phyloP scores from a whole-genome alignment of 2,329 filamentous ascomycete genomes.

The Sphaceloma murrayae region DNA sequence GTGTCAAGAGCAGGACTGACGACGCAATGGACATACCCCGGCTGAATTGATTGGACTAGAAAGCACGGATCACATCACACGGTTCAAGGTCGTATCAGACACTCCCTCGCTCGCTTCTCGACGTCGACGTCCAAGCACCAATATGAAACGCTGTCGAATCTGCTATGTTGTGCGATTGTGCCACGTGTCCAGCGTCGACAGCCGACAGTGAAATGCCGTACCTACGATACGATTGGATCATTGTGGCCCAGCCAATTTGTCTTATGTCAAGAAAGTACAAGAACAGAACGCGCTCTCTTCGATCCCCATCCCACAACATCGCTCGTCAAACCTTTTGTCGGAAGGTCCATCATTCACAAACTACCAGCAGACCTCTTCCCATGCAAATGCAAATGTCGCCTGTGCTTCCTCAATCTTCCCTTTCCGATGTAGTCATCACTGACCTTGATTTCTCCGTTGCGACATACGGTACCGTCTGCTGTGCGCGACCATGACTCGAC shows the following conservation, averaged over 20 bases:
- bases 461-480: conserved; percentile 37
- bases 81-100: not conserved
- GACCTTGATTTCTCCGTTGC: conserved; percentile 31
- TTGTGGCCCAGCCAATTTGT: too few species aligned
- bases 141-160: too few species aligned
- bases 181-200: too few species aligned
- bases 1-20: conserved; percentile 9
- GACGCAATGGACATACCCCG: conserved; percentile 13
- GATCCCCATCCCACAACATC: too few species aligned
- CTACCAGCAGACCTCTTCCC: not conserved
- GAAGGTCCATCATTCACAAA: too few species aligned
- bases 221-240: too few species aligned
- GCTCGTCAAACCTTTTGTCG: too few species aligned
- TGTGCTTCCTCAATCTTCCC: not conserved
- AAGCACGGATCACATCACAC: conserved; percentile 8
- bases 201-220: too few species aligned
- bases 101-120: conserved; percentile 3
- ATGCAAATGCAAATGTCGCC: conserved; percentile 2
- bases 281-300: too few species aligned
- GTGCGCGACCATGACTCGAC: conserved; percentile 33
- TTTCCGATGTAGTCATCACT: conserved; percentile 8
- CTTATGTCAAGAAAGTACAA: too few species aligned
- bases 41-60: conserved; percentile 6
- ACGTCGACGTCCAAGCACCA: not conserved
- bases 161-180: too few species aligned